Base-by-base conservation (phyloP, 441 rosid genomes). In the Rhodomyrtus psidioides region DNA sequence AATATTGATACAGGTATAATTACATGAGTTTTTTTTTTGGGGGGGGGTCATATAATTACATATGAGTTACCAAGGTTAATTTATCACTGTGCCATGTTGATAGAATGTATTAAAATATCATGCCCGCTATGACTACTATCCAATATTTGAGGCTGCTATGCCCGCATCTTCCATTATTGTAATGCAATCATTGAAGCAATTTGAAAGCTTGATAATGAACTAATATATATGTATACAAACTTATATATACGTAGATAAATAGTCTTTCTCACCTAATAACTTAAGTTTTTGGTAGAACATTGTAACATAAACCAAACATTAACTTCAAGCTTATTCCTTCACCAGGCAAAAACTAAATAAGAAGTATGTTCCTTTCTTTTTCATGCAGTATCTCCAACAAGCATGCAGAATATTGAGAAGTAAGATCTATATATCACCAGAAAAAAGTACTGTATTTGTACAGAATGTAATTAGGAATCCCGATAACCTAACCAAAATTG, bases 141-240 rank as follows among this genome's bases (percentile, higher is more conserved):
- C 44, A 42, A 42, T 42, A 42, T 42, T 42, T 42, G 44, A 42
- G 44, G 44, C 44, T 42, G 44, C 2, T 42, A 42, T 42, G 44
- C 44, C 4, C 3, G 4, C 62, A 57, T 57, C 62, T 0, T 1
- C 0, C 0, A 57, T 26, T 57, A 2, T 57, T n/a, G 16, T 1
- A 57, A 26, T 57, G 30, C 62, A 26, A 57, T 5, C 4, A 1
- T 15, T 57, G n/a, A 57, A 1, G 2, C 28, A 6, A n/a, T 6
- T n/a, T 2, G 17, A 57, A 12, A 57, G 6, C 21, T 55, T 21
- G 24, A 55, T 7, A 55, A 54, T 54, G 23, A 26, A 4, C 14
- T 1, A 34, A 34, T 34, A 34, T 34, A 34, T 34, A 34, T 4
- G 34, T 34, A 34, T 34, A 34, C 34, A 34, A 34, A 34, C 34